A percentile compares a stretch with the other conserved stretches of the same genome.
phyloP scores from a whole-genome alignment of 148 eudicot genomes.

The Arctostaphylos glauca region DNA sequence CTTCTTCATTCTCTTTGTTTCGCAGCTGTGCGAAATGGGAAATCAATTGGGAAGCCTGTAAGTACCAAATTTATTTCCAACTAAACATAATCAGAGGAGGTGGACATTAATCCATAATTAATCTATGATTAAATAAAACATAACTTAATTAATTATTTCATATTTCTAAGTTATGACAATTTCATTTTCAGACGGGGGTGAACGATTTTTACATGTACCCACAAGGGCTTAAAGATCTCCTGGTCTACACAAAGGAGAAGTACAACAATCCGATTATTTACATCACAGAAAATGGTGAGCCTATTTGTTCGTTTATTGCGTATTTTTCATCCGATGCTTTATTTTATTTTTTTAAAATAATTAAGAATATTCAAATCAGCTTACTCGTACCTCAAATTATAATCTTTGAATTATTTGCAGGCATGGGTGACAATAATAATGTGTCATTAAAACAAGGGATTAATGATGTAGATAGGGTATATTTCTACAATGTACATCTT shows the following conservation, averaged over 20 bases:
- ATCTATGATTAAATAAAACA: not conserved
- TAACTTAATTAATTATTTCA: not conserved
- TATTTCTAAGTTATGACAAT: not conserved
- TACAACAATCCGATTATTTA: slow-evolving; percentile 26
- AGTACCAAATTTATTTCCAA: not conserved
- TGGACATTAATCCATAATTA: not conserved
- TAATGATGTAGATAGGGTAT: not conserved
- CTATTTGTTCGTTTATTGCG: no score
- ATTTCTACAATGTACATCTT: slow-evolving; percentile 4
- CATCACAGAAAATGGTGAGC: slow-evolving; percentile 27
- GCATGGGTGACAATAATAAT: slow-evolving; percentile 6
- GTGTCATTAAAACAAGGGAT: not conserved
- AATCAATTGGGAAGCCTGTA: not conserved
- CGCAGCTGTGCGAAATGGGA: not conserved
- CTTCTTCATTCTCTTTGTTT: not conserved
- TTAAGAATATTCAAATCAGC: no score
- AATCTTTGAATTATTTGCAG: not conserved
- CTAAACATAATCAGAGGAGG: not conserved
- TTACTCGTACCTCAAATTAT: no score
- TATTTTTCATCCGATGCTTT: not conserved
- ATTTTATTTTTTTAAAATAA: not conserved
- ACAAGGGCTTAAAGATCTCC: slow-evolving; percentile 19
- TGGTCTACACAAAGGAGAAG: slow-evolving; percentile 23
- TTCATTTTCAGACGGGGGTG: slow-evolving; percentile 3
- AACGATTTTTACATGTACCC: not conserved